Evolutionary conservation across 2,329 filamentous ascomycete genomes (phyloP).

Genomic region (Diaporthe sp.): DNA sequence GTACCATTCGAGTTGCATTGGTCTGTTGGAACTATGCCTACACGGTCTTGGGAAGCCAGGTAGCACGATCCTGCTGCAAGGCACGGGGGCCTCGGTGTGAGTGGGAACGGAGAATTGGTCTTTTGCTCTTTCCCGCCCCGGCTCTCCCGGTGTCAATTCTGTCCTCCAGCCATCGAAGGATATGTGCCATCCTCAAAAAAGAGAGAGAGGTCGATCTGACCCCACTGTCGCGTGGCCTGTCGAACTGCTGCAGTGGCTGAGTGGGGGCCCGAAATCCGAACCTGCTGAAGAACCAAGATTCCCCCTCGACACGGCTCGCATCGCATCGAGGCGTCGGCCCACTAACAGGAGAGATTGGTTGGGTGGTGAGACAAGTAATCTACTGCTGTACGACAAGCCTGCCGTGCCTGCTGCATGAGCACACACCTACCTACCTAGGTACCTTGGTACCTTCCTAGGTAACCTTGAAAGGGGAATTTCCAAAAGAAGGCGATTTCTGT

Average conservation of each 20-base stretch:
- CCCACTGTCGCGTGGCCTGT: conserved; percentile 32
- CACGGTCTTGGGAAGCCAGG: not conserved
- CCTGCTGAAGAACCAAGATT: conserved; percentile 13
- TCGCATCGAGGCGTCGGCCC: conserved; percentile 19
- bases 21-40: not conserved
- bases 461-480: too few relatives aligned
- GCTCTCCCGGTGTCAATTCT: not conserved
- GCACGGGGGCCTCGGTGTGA: conserved; percentile 16
- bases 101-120: conserved; percentile 15
- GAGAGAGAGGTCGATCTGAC: conserved; percentile 1
- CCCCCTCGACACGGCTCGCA: conserved; percentile 9
- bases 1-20: conserved; percentile 8
- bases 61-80: conserved; percentile 28
- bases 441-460: not conserved
- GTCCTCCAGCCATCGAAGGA: not conserved
- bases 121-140: not conserved
- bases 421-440: not conserved
- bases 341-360: conserved; percentile 15
- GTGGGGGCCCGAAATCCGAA: conserved; percentile 7
- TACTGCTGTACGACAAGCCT: not conserved
- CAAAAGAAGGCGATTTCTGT: too few relatives aligned
- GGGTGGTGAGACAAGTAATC: conserved; percentile 18
- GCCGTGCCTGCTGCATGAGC: not conserved
- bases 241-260: conserved; percentile 1
- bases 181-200: not conserved